These are phyloP conservation scores for Eremothecium coryli DNA, from an alignment of 1,139 yeast genomes.

Conservation along the genomic window DNA sequence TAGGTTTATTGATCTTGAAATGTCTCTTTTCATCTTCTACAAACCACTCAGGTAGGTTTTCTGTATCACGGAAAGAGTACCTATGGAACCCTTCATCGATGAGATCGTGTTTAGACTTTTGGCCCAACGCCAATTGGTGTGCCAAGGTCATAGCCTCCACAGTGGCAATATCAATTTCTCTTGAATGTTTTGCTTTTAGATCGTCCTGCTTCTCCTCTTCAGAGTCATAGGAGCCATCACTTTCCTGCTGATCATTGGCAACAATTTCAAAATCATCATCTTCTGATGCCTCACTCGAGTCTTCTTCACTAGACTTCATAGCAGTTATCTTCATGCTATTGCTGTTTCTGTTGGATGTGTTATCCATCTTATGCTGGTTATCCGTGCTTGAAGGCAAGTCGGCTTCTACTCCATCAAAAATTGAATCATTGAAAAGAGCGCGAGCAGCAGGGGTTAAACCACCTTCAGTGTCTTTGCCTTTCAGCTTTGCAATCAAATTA, in stretches of 20 bases:
- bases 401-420: slow-evolving; percentile 57
- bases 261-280: slow-evolving; percentile 46
- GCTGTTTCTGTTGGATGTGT: too few relatives aligned
- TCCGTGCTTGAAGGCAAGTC: slow-evolving; percentile 26
- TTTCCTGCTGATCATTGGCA: slow-evolving; percentile 36
- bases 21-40: slow-evolving; percentile 83
- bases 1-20: slow-evolving; percentile 79
- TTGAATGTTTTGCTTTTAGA: slow-evolving; percentile 41
- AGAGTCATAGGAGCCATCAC: slow-evolving; percentile 37
- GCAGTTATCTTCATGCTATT: slow-evolving; percentile 9
- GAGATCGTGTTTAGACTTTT: slow-evolving; percentile 71
- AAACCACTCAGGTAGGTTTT: slow-evolving; percentile 93
- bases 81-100: slow-evolving; percentile 87
- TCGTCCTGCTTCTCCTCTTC: slow-evolving; percentile 39
- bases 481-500: slow-evolving; percentile 49
- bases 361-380: slow-evolving; percentile 6
- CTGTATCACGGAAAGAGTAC: slow-evolving; percentile 83
- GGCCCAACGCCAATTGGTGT: slow-evolving; percentile 88
- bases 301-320: slow-evolving; percentile 11
- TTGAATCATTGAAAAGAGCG: slow-evolving; percentile 67
- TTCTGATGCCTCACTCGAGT: slow-evolving; percentile 14
- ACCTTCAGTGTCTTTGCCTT: slow-evolving; percentile 38
- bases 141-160: slow-evolving; percentile 98
- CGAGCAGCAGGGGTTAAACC: slow-evolving; percentile 65
- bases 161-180: slow-evolving; percentile 74